Evolutionary conservation across 176 grass and related monocot genomes (phyloP).

Genomic region (Carex pumila): DNA sequence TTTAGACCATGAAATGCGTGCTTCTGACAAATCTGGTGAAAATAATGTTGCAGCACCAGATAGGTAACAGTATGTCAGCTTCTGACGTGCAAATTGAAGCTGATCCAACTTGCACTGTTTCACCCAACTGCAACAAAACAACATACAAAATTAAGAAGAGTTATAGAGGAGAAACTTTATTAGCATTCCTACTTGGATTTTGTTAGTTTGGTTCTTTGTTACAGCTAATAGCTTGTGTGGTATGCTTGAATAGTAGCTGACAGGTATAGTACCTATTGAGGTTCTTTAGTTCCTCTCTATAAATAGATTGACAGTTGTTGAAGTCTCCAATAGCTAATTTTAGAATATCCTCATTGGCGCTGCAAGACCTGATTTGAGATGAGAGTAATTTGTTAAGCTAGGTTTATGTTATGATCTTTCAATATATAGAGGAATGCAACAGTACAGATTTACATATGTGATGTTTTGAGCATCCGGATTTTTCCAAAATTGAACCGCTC

Average conservation of each 20-base stretch:
- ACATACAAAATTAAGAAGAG: not conserved
- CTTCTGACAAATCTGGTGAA: conserved; percentile 42
- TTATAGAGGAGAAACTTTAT: not conserved
- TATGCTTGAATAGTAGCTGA: not conserved
- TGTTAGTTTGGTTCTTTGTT: not conserved
- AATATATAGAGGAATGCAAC: not conserved
- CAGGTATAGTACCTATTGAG: conserved; percentile 47
- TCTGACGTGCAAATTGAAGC: conserved; percentile 60
- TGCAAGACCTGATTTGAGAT: conserved; percentile 28
- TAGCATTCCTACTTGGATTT: not conserved
- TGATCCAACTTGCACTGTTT: conserved; percentile 56
- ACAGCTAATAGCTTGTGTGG: not conserved
- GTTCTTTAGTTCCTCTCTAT: conserved; percentile 46
- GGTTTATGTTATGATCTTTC: not conserved
- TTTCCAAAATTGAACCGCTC: conserved; percentile 38
- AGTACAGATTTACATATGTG: conserved; percentile 37
- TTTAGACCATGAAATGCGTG: conserved; percentile 51
- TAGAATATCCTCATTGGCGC: conserved; percentile 33
- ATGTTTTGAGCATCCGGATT: conserved; percentile 35
- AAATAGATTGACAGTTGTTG: conserved; percentile 32
- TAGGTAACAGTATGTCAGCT: conserved; percentile 52
- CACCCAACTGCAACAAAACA: conserved; percentile 42
- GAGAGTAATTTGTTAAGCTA: conserved; percentile 11
- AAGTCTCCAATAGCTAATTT: conserved; percentile 44
- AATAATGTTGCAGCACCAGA: conserved; percentile 57